Evolutionary conservation across 345 rosid species (phyloP), one percentile per base, ranked within the genome.

Genomic region (Physaria fendleri): DNA sequence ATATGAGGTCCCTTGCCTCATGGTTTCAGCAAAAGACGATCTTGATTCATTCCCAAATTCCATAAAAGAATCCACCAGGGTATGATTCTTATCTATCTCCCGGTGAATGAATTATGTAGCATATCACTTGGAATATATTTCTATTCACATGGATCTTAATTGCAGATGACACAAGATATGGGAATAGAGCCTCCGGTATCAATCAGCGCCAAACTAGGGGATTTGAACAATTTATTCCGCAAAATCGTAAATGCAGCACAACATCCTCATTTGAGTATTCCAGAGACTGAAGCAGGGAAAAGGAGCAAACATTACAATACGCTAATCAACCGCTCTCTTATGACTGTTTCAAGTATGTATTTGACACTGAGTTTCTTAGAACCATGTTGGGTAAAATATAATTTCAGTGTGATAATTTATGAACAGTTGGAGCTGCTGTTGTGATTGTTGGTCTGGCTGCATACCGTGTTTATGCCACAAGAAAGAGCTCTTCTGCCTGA

Each of bases 251-350:
- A 49, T 16, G 97, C 99, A 34, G 99, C 96, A 10, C 93, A 85
- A 73, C 95, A 87, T 53, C 97, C 96, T 27, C 97, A 94, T 66
- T 62, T 87, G 77, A 87, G 95, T 78, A 94, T 94, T 68, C 99
- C 99, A n/a, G 97, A 94, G 81, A 94, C 97, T 2, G 97, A 94
- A 75, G 94, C 95, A 32, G 95, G 97, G 65, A 90, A 81, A 78
- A 94, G 81, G 68, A 83, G 96, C 37, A 94, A 87, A 78, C 97
- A 87, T 38, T 90, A 82, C 71, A 81, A 84, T 74, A 81, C 82
- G 16, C 87, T 94, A 47, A 71, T 94, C 65, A 94, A 85, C 68
- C 96, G 92, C 45, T 87, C 97, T 63, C 96, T 94, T 30, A 90
- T 94, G 97, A 51, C 76, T 71, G 95, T 85, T 62, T 94, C 99